phyloP scores from a whole-genome alignment of 805 yeast species.

The Monosporozyma yasuniensis region DNA sequence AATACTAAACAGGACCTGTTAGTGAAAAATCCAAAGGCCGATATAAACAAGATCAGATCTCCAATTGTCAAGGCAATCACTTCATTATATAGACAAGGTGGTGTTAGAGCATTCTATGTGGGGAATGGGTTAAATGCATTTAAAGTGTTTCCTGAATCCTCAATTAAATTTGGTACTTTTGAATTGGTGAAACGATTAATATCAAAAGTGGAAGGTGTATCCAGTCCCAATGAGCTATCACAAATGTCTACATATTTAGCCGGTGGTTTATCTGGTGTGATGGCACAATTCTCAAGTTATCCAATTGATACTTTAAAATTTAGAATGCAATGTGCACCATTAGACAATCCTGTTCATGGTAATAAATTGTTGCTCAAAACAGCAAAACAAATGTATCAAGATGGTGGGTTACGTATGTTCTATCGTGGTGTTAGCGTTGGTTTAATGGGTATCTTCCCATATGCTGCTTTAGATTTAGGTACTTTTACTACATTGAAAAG shows the following conservation, averaged over 20 bases:
- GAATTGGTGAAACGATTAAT: conserved; percentile 74
- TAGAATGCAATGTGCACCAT: conserved; percentile 85
- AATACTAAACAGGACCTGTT: conserved; percentile 43
- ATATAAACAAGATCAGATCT: conserved; percentile 46
- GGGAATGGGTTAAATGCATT: conserved; percentile 92
- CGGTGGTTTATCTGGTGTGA: conserved; percentile 95
- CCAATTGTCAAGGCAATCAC: conserved; percentile 75
- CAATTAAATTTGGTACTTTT: conserved; percentile 93
- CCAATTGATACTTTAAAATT: conserved; percentile 94
- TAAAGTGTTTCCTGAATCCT: conserved; percentile 93
- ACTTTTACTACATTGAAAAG: conserved; percentile 81
- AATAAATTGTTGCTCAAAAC: conserved; percentile 53
- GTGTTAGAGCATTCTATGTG: conserved; percentile 78
- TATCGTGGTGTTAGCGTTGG: conserved; percentile 88
- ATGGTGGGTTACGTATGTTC: conserved; percentile 71
- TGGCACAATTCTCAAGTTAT: conserved; percentile 84
- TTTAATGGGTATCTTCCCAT: conserved; percentile 93
- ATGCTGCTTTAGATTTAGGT: conserved; percentile 93
- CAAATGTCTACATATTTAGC: conserved; percentile 75
- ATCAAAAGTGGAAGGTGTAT: conserved; percentile 66
- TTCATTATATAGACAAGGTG: conserved; percentile 80
- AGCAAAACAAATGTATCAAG: conserved; percentile 64
- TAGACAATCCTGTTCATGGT: conserved; percentile 55
- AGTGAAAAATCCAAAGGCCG: conserved; percentile 35
- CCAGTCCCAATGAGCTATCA: conserved; percentile 61